A percentile compares a stretch with the other conserved stretches of the same genome.
phyloP scores from a whole-genome alignment of 169 alveolate species.

The Plasmodium relictum region DNA sequence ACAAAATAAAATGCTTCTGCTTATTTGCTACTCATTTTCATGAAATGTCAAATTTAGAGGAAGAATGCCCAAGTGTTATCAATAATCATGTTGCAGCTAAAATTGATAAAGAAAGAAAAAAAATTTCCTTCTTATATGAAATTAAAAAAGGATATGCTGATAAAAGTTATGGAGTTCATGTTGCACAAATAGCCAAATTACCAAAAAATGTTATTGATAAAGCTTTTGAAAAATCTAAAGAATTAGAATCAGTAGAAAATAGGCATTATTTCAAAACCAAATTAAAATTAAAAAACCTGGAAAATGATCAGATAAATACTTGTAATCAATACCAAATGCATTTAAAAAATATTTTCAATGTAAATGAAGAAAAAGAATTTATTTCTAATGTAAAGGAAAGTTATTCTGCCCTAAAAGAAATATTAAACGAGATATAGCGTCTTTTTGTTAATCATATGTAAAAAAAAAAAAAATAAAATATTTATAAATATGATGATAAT shows the following conservation, averaged over 20 bases:
- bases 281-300: constrained; percentile 15
- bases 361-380: constrained; percentile 17
- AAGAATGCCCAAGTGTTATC: constrained; percentile 89
- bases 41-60: constrained; percentile 94
- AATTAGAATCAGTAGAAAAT: constrained; percentile 71
- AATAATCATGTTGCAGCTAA: constrained; percentile 88
- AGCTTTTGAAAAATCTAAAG: constrained; percentile 76
- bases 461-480: too few species aligned
- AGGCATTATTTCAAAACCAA: constrained; percentile 65
- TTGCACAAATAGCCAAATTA: constrained; percentile 94
- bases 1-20: constrained; percentile 93
- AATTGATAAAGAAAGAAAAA: constrained; percentile 77
- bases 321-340: neutral
- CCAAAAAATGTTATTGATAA: constrained; percentile 86
- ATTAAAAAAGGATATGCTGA: constrained; percentile 93
- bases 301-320: constrained; percentile 1
- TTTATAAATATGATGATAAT: too few species aligned
- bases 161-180: constrained; percentile 95
- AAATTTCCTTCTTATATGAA: constrained; percentile 90
- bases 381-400: neutral
- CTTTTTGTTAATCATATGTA: too few species aligned
- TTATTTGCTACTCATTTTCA: constrained; percentile 99
- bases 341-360: constrained; percentile 18
- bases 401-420: neutral
- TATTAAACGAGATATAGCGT: neutral